Percentiles rank a stretch among this genome's conserved stretches.
Conservation (phyloP, 2,329 filamentous ascomycete species). For the Microdochium bolleyi region DNA sequence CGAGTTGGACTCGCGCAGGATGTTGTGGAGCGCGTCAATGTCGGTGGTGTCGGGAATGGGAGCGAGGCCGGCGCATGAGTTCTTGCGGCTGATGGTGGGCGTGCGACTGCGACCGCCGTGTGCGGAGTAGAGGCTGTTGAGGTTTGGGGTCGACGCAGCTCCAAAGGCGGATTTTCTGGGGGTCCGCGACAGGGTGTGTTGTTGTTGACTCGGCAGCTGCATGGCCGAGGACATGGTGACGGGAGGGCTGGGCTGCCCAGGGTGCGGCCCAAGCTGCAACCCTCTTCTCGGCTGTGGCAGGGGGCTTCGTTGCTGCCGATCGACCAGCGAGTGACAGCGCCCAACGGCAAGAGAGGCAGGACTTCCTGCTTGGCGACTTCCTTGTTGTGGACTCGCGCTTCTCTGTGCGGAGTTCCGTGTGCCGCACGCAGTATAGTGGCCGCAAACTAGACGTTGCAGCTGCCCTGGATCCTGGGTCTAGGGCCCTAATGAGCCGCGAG, state of each 20-base stretch:
- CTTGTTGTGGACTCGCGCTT: not conserved
- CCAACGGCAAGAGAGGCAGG: not conserved
- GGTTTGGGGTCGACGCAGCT: conserved; percentile 51
- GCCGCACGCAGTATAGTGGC: not conserved
- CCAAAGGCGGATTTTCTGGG: conserved; percentile 27
- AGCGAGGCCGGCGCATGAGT: conserved; percentile 51
- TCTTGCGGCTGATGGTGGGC: conserved; percentile 65
- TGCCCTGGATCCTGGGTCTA: not conserved
- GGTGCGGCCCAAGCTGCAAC: not conserved
- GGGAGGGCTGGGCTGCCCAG: not conserved
- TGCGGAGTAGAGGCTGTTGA: conserved; percentile 41
- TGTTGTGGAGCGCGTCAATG: conserved; percentile 52
- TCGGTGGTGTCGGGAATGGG: conserved; percentile 53
- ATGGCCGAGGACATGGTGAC: not conserved
- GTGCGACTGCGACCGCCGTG: conserved; percentile 46
- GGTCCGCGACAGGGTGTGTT: conserved; percentile 26
- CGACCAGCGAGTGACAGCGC: not conserved
- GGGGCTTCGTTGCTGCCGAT: not conserved
- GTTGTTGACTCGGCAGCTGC: conserved; percentile 8
- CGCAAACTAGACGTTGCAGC: not conserved
- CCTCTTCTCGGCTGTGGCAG: not conserved
- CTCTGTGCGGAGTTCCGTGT: not conserved
- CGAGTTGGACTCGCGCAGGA: conserved; percentile 34
- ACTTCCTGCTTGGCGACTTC: too few relatives aligned
- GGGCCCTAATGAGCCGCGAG: not conserved